Evolutionary conservation across 257 asterid species (phyloP).

Genomic region (Ocimum tenuiflorum): DNA sequence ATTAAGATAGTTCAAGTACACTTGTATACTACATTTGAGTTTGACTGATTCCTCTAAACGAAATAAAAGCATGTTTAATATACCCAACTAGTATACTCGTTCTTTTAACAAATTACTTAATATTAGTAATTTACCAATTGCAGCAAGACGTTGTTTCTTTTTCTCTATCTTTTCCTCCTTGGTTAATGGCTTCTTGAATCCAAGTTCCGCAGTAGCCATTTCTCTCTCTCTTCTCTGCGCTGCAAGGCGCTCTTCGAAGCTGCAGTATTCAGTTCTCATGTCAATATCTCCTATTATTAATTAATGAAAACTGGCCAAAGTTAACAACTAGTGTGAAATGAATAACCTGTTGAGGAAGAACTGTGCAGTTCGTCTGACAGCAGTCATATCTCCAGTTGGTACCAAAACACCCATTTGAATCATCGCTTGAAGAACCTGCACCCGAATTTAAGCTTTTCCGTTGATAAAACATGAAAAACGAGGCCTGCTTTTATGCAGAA

Average conservation of each 20-base stretch:
- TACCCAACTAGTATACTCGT: neutral
- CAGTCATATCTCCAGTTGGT: conserved; percentile 91
- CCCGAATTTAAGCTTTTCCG: neutral
- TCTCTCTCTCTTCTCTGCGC: conserved; percentile 80
- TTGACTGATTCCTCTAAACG: neutral
- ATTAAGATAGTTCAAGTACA: no score
- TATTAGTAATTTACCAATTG: conserved; percentile 57
- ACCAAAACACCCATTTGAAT: conserved; percentile 92
- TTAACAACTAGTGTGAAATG: neutral
- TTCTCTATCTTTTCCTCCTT: conserved; percentile 73
- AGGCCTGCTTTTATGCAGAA: neutral
- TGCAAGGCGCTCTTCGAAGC: conserved; percentile 91
- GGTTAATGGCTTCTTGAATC: conserved; percentile 75
- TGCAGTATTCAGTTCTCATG: conserved; percentile 27
- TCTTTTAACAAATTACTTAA: neutral
- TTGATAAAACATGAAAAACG: neutral
- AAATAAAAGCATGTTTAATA: neutral
- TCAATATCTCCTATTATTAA: neutral
- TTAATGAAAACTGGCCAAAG: neutral
- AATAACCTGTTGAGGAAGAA: conserved; percentile 83
- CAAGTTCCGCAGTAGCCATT: conserved; percentile 60
- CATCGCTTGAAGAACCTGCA: conserved; percentile 80
- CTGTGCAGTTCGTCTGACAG: conserved; percentile 87
- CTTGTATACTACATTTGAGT: neutral
- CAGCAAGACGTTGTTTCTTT: conserved; percentile 90